phyloP scores from a whole-genome alignment of 2,329 filamentous ascomycete species.

The Colletotrichum sp. region DNA sequence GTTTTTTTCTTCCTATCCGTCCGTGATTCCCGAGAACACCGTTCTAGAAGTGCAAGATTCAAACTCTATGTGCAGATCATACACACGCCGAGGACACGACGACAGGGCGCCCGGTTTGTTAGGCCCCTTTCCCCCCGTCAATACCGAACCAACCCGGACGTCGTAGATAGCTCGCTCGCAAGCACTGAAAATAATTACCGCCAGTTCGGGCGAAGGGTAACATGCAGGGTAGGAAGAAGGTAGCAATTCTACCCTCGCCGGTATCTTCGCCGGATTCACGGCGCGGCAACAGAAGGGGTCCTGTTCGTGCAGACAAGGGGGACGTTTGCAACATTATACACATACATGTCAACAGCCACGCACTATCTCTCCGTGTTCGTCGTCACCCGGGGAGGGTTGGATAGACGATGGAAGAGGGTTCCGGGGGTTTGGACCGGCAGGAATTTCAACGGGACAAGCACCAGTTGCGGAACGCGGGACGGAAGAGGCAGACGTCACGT shows the following conservation, averaged over 20 bases:
- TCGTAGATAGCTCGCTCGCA: neutral
- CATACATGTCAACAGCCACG: neutral
- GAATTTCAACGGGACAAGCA: neutral
- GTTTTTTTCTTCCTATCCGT: neutral
- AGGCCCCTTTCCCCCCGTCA: neutral
- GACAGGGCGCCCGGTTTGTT: neutral
- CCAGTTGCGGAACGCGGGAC: neutral
- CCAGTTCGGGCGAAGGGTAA: neutral
- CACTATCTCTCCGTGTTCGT: neutral
- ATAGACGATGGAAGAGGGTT: neutral
- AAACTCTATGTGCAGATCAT: conserved; percentile 5
- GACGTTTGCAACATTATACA: neutral
- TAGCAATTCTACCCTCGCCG: neutral
- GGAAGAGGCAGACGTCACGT: neutral
- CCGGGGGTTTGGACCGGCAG: neutral
- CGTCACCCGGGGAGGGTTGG: neutral
- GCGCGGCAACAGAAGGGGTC: neutral
- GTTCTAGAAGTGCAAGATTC: conserved; percentile 9
- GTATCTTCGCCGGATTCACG: neutral
- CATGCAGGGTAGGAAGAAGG: neutral
- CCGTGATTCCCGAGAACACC: neutral
- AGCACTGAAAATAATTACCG: neutral
- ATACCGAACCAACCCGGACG: neutral
- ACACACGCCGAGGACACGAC: neutral
- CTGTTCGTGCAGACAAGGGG: neutral